Evolutionary conservation across 345 rosid genomes (phyloP).

Genomic region (Salix dunnii): DNA sequence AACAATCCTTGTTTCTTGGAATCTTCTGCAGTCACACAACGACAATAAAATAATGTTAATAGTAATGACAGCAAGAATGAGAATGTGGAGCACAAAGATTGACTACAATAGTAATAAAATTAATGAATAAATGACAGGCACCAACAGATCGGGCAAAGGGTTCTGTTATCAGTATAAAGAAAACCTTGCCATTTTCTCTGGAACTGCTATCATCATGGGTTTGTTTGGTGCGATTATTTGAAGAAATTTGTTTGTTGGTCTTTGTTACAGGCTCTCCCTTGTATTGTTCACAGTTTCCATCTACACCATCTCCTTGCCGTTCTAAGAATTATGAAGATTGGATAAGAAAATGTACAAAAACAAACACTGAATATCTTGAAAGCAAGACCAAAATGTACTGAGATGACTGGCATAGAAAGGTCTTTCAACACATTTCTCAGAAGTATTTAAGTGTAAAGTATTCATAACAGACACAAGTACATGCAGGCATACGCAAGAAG

Average conservation of each 20-base stretch:
- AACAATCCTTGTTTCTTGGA: conserved; percentile 65
- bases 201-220: conserved; percentile 31
- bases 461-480: background rate
- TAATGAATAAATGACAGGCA: background rate
- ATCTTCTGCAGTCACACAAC: conserved; percentile 44
- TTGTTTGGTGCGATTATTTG: conserved; percentile 27
- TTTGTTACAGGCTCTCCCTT: conserved; percentile 33
- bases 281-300: conserved; percentile 30
- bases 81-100: background rate
- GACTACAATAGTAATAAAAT: background rate
- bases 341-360: background rate
- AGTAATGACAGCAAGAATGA: background rate
- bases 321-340: conserved; percentile 6
- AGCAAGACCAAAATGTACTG: background rate
- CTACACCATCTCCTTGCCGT: conserved; percentile 34
- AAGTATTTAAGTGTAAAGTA: background rate
- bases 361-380: conserved; percentile 9
- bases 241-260: conserved; percentile 28
- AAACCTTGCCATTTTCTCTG: conserved; percentile 58
- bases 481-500: background rate
- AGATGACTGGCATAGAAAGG: background rate
- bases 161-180: conserved; percentile 7
- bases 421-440: background rate
- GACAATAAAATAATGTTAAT: background rate
- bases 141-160: background rate